A percentile compares a stretch with the other conserved stretches of the same genome.
phyloP scores from a whole-genome alignment of 768 basidiomycete genomes.

The Hygrocybe coccinea region DNA sequence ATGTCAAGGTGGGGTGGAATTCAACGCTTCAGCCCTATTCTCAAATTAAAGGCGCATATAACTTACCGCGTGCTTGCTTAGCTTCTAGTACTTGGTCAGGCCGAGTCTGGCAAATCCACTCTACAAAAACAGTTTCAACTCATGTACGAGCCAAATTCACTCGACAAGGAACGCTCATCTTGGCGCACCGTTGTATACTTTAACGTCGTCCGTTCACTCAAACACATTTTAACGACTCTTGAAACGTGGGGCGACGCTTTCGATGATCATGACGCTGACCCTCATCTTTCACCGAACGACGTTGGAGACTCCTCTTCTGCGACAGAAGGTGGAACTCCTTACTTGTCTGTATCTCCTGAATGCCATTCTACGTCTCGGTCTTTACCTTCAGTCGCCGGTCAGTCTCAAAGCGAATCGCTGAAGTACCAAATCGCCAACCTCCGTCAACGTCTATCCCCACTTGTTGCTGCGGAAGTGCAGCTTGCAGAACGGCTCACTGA shows the following conservation, averaged over 20 bases:
- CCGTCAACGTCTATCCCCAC: slow-evolving; percentile 53
- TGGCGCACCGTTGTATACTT: slow-evolving; percentile 76
- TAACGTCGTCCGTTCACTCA: slow-evolving; percentile 67
- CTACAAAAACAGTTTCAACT: slow-evolving; percentile 78
- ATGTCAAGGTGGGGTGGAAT: slow-evolving; percentile 59
- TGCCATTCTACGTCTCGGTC: slow-evolving; percentile 32
- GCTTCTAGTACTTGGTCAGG: slow-evolving; percentile 73
- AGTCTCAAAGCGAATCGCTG: slow-evolving; percentile 26
- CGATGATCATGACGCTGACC: slow-evolving; percentile 40
- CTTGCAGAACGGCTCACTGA: slow-evolving; percentile 72
- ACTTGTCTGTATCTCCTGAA: slow-evolving; percentile 22
- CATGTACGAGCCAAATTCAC: slow-evolving; percentile 69
- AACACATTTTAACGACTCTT: slow-evolving; percentile 60
- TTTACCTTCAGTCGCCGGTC: slow-evolving; percentile 20
- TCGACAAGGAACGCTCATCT: slow-evolving; percentile 64
- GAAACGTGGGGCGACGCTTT: slow-evolving; percentile 59
- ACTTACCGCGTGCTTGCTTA: slow-evolving; percentile 29
- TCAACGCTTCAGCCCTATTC: neutral
- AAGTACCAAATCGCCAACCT: slow-evolving; percentile 48
- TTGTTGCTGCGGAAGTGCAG: slow-evolving; percentile 56
- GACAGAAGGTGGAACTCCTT: slow-evolving; percentile 3
- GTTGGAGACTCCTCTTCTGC: slow-evolving; percentile 18
- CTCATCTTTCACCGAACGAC: slow-evolving; percentile 23
- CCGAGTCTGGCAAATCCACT: slow-evolving; percentile 74
- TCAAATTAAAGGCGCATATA: slow-evolving; percentile 32